These are phyloP conservation scores for Pleoardoris graminearum DNA, from an alignment of 2,329 filamentous ascomycete genomes.

Conservation along the genomic window DNA sequence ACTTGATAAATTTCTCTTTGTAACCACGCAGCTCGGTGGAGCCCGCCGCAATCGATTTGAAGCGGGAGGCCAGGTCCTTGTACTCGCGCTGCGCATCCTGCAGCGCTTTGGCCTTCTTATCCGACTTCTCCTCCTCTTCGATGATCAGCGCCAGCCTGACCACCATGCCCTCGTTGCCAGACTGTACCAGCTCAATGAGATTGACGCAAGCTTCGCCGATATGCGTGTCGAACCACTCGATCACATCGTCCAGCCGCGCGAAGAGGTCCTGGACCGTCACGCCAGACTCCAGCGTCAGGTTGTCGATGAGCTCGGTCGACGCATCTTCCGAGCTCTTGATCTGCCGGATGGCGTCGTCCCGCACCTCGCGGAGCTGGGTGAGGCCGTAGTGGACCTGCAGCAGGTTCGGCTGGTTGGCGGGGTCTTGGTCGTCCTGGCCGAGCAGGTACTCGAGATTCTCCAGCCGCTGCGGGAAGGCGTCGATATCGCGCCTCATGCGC, in stretches of 20 bases:
- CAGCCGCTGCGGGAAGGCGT: constrained; percentile 81
- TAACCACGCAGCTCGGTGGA: constrained; percentile 92
- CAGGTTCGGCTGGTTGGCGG: constrained; percentile 89
- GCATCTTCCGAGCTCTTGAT: constrained; percentile 82
- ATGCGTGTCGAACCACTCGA: constrained; percentile 96
- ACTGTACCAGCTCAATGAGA: constrained; percentile 81
- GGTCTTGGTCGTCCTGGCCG: constrained; percentile 78
- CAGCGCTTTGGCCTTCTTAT: constrained; percentile 84
- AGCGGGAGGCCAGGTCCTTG: constrained; percentile 87
- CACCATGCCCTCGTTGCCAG: constrained; percentile 85
- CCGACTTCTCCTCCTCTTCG: constrained; percentile 94
- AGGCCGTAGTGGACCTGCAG: constrained; percentile 89
- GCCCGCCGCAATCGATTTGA: constrained; percentile 93
- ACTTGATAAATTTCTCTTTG: constrained; percentile 90
- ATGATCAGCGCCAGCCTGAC: constrained; percentile 91
- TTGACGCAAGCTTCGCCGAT: constrained; percentile 87
- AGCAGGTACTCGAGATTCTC: constrained; percentile 77
- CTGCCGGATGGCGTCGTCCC: constrained; percentile 96
- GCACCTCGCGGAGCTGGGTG: constrained; percentile 87
- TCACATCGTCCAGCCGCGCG: constrained; percentile 77
- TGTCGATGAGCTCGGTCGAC: constrained; percentile 91
- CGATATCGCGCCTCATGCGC: constrained; percentile 87
- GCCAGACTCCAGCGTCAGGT: constrained; percentile 62
- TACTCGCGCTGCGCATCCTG: constrained; percentile 96
- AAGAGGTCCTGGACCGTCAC: constrained; percentile 90